Evolutionary conservation across 768 basidiomycete genomes (phyloP).

Genomic region (Boletus coccyginus): DNA sequence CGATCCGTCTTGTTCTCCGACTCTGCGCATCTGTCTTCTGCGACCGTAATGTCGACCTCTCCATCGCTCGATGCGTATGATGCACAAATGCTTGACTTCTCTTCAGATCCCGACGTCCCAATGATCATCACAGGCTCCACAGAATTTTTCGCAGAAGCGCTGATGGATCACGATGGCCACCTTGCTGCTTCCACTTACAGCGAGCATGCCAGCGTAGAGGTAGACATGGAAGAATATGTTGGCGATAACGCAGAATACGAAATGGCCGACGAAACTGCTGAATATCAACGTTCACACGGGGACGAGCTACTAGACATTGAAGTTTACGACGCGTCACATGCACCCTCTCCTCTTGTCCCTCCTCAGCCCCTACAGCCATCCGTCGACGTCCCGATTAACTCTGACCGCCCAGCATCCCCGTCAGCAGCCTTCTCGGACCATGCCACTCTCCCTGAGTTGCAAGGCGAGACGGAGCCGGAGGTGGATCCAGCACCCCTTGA

Average conservation of each 20-base stretch:
- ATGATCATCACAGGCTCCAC: slow-evolving; percentile 48
- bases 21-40: slow-evolving; percentile 15
- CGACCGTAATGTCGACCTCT: slow-evolving; percentile 25
- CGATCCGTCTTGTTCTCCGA: slow-evolving; percentile 13
- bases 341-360: slow-evolving; percentile 27
- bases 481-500: slow-evolving; percentile 13
- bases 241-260: slow-evolving; percentile 50
- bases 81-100: slow-evolving; percentile 63
- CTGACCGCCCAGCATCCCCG: slow-evolving; percentile 9
- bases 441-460: slow-evolving; percentile 1
- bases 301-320: slow-evolving; percentile 39
- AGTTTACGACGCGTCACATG: slow-evolving; percentile 39
- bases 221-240: slow-evolving; percentile 62
- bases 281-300: slow-evolving; percentile 19
- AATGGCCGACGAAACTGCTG: slow-evolving; percentile 34
- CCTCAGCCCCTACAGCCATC: slow-evolving; percentile 14
- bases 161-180: slow-evolving; percentile 59
- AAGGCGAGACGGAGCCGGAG: slow-evolving; percentile 10
- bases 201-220: slow-evolving; percentile 49
- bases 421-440: slow-evolving; percentile 5
- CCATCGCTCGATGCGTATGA: slow-evolving; percentile 50
- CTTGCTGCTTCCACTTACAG: slow-evolving; percentile 23
- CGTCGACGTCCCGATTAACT: slow-evolving; percentile 14
- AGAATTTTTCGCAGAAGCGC: slow-evolving; percentile 50
- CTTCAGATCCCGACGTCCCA: slow-evolving; percentile 53